Evolutionary conservation across 768 basidiomycete species (phyloP).

Genomic region (Zangia roseola): DNA sequence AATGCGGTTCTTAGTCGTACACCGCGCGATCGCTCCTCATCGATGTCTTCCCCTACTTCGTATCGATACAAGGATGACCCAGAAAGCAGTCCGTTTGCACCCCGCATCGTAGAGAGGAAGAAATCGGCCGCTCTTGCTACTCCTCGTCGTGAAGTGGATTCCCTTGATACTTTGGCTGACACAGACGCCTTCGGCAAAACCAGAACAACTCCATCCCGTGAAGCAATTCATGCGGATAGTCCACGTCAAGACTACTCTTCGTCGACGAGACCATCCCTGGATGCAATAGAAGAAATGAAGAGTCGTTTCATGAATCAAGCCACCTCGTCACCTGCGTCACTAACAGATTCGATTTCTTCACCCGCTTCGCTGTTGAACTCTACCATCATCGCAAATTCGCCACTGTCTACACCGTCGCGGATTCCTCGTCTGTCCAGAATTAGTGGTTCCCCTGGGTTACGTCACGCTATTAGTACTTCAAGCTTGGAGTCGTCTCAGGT

Average conservation of each 20-base stretch:
- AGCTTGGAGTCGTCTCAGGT: constrained; percentile 25
- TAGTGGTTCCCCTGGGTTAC: constrained; percentile 27
- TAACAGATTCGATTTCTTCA: constrained; percentile 17
- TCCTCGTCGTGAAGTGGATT: constrained; percentile 4
- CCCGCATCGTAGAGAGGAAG: constrained; percentile 23
- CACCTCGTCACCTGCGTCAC: constrained; percentile 23
- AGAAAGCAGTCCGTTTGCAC: constrained; percentile 29
- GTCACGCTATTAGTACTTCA: constrained; percentile 28
- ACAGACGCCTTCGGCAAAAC: constrained; percentile 11
- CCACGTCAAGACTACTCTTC: constrained; percentile 12
- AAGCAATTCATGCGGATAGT: constrained; percentile 7
- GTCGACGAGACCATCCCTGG: constrained; percentile 36
- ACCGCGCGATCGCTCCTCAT: constrained; percentile 27
- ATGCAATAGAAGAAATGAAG: constrained; percentile 66
- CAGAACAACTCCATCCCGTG: constrained; percentile 9
- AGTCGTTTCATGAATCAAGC: constrained; percentile 45
- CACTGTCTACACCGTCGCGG: constrained; percentile 17
- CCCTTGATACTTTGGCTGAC: constrained; percentile 1
- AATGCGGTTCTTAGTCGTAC: constrained; percentile 40
- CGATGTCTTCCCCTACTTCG: constrained; percentile 25
- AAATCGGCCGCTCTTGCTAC: constrained; percentile 11
- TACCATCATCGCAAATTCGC: constrained; percentile 4
- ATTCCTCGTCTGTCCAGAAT: constrained; percentile 30
- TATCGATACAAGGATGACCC: constrained; percentile 13
- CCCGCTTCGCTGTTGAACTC: constrained; percentile 14